Evolutionary conservation across 1,284 basidiomycete genomes (phyloP), one percentile per base, ranked within the genome.

Genomic region (Rhodotorula sp.): DNA sequence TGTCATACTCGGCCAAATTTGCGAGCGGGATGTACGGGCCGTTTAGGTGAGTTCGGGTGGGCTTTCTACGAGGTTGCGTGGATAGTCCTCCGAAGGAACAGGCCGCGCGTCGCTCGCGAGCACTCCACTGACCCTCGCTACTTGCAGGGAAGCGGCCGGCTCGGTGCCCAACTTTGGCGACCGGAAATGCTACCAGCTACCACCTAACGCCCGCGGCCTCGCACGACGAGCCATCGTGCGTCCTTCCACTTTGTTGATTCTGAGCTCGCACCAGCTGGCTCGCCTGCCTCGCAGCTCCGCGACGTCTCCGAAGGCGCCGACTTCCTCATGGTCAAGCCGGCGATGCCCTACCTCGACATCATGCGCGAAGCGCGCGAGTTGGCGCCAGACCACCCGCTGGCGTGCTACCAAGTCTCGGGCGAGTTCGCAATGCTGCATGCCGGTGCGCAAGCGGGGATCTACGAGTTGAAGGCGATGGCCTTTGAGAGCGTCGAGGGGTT

Each of bases 1-100:
- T 99, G 96, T 88, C 90, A 58, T 99, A 99, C 81, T 91, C 92
- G n/a, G 96, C 96, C 70, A 99, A 99, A 81, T 99, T 99, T 78
- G 94, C 96, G 1, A 95, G 91, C 76, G 86, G 88, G n/a, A 81
- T 99, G 66, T 99, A 99, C 79, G 96, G 96, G 0, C 96, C 96
- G 0, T 99, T 99, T 87, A 84, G 94, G 90, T 92, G 74, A 73
- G 85, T 77, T 51, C 46, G 7, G n/a, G 46, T 24, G 5, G 19
- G 15, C 9, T 6, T 32, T 48, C 20, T 24, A 17, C 32, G 32
- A 10, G 22, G 24, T 39, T 10, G n/a, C n/a, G 49, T 3, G 6
- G 9, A 1, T 17, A 15, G 15, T 4, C 6, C 4, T 29, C 34
- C 15, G 5, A 5, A 9, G 32, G 9, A 7, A 32, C 9, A 13